Conservation (phyloP, 148 eudicot species). For the Selenicereus undatus region DNA sequence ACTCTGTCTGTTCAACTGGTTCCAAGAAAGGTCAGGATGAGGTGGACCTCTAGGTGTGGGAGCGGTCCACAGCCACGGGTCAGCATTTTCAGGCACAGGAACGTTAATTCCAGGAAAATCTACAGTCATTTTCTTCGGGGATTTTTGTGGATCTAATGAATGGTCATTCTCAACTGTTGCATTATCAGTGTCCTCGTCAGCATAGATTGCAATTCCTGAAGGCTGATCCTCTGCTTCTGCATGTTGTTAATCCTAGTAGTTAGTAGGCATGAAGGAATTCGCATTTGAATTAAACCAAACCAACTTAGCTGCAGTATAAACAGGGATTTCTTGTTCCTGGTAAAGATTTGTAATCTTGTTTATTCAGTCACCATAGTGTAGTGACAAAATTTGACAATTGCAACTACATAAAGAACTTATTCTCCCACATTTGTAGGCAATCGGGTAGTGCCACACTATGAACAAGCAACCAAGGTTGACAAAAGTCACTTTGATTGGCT, state of each 20-base stretch:
- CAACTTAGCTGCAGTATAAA: not conserved
- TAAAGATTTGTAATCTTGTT: not conserved
- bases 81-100: slow-evolving; percentile 39
- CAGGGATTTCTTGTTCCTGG: not conserved
- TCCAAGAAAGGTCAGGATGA: slow-evolving; percentile 13
- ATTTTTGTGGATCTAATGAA: slow-evolving; percentile 15
- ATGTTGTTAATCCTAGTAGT: slow-evolving; percentile 17
- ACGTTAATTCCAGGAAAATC: slow-evolving; percentile 44
- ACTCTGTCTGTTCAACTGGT: slow-evolving; percentile 2
- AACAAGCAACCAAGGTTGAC: not conserved
- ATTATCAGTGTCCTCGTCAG: slow-evolving; percentile 27
- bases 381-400: not conserved
- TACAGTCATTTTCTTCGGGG: slow-evolving; percentile 28
- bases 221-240: slow-evolving; percentile 38
- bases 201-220: slow-evolving; percentile 41
- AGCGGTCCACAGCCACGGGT: slow-evolving; percentile 29
- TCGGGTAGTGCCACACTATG: not conserved
- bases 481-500: not conserved
- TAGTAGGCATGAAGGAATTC: not conserved
- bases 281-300: not conserved
- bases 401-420: not conserved
- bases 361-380: not conserved
- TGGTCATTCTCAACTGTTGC: not conserved
- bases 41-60: slow-evolving; percentile 22
- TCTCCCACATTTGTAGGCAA: not conserved